A percentile compares a stretch with the other conserved stretches of the same genome.
These are phyloP conservation scores for Gastrodia elata DNA, from an alignment of 106 monocot genomes.

Conservation along the genomic window DNA sequence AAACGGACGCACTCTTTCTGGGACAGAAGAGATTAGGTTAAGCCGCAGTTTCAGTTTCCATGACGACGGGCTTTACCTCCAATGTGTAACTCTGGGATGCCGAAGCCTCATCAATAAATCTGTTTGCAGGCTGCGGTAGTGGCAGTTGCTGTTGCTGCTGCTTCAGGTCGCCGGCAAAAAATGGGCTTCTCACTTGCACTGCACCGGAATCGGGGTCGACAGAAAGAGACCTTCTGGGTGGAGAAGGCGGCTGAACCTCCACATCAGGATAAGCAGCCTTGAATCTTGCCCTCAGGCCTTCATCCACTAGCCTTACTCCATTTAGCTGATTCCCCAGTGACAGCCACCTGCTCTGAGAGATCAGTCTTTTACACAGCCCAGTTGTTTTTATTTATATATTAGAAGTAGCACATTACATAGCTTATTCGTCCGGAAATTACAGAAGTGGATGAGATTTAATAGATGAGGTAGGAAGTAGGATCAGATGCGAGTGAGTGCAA, in stretches of 20 bases:
- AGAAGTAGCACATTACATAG: no score
- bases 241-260: conserved; percentile 88
- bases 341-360: conserved; percentile 68
- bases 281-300: conserved; percentile 88
- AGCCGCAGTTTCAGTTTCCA: conserved; percentile 13
- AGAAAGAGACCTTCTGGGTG: conserved; percentile 44
- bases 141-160: no score
- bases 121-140: conserved; percentile 6
- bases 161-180: conserved; percentile 19
- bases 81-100: conserved; percentile 1
- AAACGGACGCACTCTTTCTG: no score
- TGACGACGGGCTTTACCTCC: conserved; percentile 2
- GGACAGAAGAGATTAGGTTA: conserved; percentile 1
- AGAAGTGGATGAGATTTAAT: no score
- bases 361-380: no score
- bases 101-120: conserved; percentile 21
- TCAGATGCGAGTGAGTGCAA: no score
- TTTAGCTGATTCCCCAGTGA: conserved; percentile 91
- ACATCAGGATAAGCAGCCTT: conserved; percentile 94
- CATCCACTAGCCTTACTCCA: conserved; percentile 87
- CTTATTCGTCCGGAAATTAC: no score
- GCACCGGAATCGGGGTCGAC: conserved; percentile 37
- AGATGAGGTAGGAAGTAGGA: no score
- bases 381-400: no score
- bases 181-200: conserved; percentile 26